phyloP scores from a whole-genome alignment of 306 rosid species.

The Quercus berberidifolia region DNA sequence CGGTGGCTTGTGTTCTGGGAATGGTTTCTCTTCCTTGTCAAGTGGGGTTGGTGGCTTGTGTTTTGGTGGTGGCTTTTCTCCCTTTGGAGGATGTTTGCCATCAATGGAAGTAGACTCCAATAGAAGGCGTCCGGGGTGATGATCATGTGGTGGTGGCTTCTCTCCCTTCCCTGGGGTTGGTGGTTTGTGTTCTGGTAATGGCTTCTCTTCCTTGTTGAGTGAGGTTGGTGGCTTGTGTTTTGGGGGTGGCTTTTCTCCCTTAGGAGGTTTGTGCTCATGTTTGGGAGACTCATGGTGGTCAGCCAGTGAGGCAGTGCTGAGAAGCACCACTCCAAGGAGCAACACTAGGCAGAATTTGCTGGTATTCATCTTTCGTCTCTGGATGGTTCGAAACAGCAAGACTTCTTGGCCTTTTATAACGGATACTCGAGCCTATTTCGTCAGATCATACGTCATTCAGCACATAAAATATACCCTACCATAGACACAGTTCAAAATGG shows the following conservation, averaged over 20 bases:
- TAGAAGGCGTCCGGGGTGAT: too few relatives aligned
- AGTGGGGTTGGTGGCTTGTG: not conserved
- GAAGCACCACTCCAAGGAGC: not conserved
- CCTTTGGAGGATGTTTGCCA: too few relatives aligned
- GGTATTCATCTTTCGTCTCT: not conserved
- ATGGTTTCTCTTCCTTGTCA: not conserved
- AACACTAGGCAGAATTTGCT: not conserved
- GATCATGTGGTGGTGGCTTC: not conserved
- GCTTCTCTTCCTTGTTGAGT: not conserved
- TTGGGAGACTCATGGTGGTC: not conserved
- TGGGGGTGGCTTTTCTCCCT: conserved; percentile 13
- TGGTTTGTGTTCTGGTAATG: not conserved
- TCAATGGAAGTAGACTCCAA: too few relatives aligned
- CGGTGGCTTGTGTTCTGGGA: not conserved
- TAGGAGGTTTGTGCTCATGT: not conserved
- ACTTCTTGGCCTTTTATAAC: not conserved
- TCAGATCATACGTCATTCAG: not conserved
- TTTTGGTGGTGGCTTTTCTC: not conserved
- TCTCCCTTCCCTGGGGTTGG: not conserved
- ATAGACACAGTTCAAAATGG: not conserved
- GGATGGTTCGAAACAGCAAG: not conserved
- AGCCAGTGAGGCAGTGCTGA: not conserved
- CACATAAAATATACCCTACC: not conserved
- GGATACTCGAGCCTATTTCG: not conserved
- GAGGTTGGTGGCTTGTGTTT: not conserved